A percentile compares a stretch with the other conserved stretches of the same genome.
Evolutionary conservation across 371 early-diverging fungal species (phyloP).

Genomic region (Apophysomyces sp.): DNA sequence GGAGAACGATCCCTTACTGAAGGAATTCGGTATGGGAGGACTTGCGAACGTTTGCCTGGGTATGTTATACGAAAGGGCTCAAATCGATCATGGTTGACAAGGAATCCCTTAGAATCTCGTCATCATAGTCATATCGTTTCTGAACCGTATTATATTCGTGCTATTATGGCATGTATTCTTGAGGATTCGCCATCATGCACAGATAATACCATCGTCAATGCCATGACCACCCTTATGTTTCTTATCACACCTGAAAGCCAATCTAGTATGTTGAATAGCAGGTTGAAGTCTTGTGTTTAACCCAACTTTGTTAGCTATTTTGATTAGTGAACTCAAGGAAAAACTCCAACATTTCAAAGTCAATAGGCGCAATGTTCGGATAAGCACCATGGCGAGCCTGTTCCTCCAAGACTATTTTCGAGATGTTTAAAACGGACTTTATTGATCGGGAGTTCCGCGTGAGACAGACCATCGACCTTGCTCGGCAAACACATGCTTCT

Average conservation of each 20-base stretch:
- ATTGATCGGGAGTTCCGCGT: conserved; percentile 3
- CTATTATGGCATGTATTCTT: conserved; percentile 22
- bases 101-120: conserved; percentile 25
- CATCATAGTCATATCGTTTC: conserved; percentile 36
- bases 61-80: conserved; percentile 7
- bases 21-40: conserved; percentile 55
- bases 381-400: conserved; percentile 19
- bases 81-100: neutral
- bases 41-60: conserved; percentile 52
- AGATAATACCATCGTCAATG: conserved; percentile 29
- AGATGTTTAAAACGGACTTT: neutral
- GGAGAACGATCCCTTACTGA: conserved; percentile 29
- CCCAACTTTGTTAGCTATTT: conserved; percentile 11
- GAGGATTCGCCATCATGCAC: conserved; percentile 6
- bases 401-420: conserved; percentile 33
- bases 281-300: neutral
- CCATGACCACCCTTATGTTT: conserved; percentile 41
- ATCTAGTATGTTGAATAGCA: conserved; percentile 2
- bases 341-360: neutral
- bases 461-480: conserved; percentile 14
- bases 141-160: conserved; percentile 14
- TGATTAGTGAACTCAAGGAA: conserved; percentile 17
- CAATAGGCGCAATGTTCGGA: neutral
- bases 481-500: conserved; percentile 25
- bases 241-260: conserved; percentile 12